Evolutionary conservation across 345 rosid genomes (phyloP), one percentile per base, ranked within the genome.

Genomic region (Hypericum perforatum): DNA sequence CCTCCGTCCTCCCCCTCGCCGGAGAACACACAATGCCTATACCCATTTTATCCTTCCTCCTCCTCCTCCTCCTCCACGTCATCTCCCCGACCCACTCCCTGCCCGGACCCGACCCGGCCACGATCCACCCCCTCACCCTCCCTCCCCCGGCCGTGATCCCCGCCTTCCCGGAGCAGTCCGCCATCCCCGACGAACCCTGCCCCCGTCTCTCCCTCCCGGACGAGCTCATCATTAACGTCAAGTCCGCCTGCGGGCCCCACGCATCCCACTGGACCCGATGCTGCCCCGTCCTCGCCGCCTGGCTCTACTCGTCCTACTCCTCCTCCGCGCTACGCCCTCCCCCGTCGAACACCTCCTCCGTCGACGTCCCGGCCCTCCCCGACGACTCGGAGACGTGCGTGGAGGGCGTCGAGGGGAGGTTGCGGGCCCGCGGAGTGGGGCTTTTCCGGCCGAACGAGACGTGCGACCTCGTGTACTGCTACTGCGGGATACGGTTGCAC

Each of bases 321-420:
- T 49, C 90, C 71, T 77, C 94, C 0, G 91, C 90, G 5, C 77
- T 82, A 0, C 64, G 78, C 51, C 56, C 68, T 10, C 64, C 67
- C 9, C 59, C 40, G 0, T 40, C 66, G 50, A 58, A 41, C 45
- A 39, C 32, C 11, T 54, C 48, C 16, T 8, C 29, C 50, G 50
- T 9, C 41, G 89, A 91, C 58, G 59, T 81, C 80, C 98, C 98
- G 8, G 43, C 85, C 65, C 81, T 91, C 16, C 98, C 98, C 0
- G 96, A 87, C 36, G 98, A 91, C 60, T 87, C 98, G 22, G 98
- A 91, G 73, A 82, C 95, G 7, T 91, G 98, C 63, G 87, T 85
- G 11, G 92, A 85, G 22, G 83, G 65, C n/a, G 49, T 89, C 32
- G 95, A 82, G 61, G 82, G 78, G 42, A 82, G 82, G 9, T 42